These are phyloP conservation scores for Closterium sp. DNA, from an alignment of 139 green algal genomes.

Conservation along the genomic window DNA sequence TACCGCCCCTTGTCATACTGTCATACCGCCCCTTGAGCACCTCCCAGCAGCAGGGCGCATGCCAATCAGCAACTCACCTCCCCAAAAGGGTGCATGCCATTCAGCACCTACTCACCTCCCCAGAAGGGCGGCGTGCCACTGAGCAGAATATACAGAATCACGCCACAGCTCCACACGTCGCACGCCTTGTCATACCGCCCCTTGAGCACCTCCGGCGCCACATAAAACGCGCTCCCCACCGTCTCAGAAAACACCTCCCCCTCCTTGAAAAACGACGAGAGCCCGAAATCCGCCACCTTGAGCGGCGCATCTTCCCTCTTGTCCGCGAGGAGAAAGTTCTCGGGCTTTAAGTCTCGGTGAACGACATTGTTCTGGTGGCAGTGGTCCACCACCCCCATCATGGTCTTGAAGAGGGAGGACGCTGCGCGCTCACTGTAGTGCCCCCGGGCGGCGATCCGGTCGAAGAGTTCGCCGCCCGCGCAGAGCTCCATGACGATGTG, in stretches of 20 bases:
- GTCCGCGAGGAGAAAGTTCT: conserved; percentile 31
- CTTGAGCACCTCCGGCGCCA: conserved; percentile 24
- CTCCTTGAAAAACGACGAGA: not conserved
- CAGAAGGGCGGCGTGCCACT: not conserved
- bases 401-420: not conserved
- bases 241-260: conserved; percentile 1
- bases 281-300: not conserved
- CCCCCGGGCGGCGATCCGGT: not conserved
- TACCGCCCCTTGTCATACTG: conserved; percentile 77
- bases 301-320: conserved; percentile 2
- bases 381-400: not conserved
- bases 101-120: not conserved
- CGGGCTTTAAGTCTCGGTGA: conserved; percentile 45
- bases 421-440: conserved; percentile 3
- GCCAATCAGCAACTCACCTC: too few relatives aligned
- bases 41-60: too few relatives aligned
- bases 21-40: conserved; percentile 61
- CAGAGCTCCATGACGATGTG: conserved; percentile 21
- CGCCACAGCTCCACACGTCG: conserved; percentile 90
- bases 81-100: too few relatives aligned
- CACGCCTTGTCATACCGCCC: conserved; percentile 76
- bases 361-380: conserved; percentile 22
- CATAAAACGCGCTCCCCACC: conserved; percentile 3
- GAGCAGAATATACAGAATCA: conserved; percentile 90
- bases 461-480: not conserved